Base-by-base conservation (phyloP, 31 red algal genomes). In the Asparagopsis taxiformis region DNA sequence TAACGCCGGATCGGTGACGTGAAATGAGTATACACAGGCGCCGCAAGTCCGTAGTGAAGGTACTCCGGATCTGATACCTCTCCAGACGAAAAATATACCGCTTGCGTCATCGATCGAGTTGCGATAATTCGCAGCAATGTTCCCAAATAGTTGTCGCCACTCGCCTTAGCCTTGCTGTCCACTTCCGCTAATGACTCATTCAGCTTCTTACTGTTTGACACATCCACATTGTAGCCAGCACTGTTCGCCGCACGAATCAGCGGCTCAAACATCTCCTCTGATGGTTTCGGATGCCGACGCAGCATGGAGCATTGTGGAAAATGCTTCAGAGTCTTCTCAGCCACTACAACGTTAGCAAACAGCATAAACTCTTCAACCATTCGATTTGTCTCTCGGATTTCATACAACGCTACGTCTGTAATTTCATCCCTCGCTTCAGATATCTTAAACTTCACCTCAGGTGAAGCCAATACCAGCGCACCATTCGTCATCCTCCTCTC, bases 311-410 rank as follows among this genome's bases (percentile, higher is more conserved):
- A 93, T 26, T 93, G 78, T 29, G 95, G 95, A 62, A 98, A 98
- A 21, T 68, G 62, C 62, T 68, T 71, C 28, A 90, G 36, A 58
- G 87, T 90, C 35, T 85, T 88, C 37, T 90, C 80, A 21, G 89
- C 90, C 2, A 93, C 95, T 6, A 89, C 90, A 36, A 93, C 74
- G 62, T 98, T 98, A 10, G 95, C 89, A 15, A 93, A 51, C 19
- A 98, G 77, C 95, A 98, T 98, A 53, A 90, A 98, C 55, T 98
- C 95, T 62, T 98, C 95, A 23, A 98, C 84, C 82, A 98, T 84
- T 66, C 76, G 65, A 71, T 98, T 92, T 34, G 90, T 93, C 51
- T 98, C 95, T 20, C 76, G 65, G 19, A 79, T 66, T 59, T 90
- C 67, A 50, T 85, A 80, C 65, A 84, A 73, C 1, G 72, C 50